Percentiles rank a stretch among this genome's conserved stretches.
Conservation (phyloP, 2,329 filamentous ascomycete species). For the Berkeleyomyces basicola region DNA sequence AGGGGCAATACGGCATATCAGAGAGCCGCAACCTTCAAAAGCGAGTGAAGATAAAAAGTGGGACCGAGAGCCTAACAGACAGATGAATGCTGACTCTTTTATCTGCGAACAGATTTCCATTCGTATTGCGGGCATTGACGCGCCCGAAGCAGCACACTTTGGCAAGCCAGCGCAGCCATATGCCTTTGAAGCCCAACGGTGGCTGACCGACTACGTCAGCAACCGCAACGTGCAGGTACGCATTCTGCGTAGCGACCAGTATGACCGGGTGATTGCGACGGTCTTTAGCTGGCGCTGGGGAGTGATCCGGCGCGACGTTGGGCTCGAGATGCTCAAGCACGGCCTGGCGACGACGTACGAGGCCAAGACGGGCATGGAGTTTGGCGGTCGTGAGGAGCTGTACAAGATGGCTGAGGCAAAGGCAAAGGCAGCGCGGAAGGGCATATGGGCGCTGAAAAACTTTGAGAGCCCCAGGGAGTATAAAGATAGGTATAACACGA, state of each 20-base stretch:
- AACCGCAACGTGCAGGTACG: conserved; percentile 63
- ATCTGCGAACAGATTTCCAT: conserved; percentile 55
- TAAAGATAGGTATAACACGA: conserved; percentile 36
- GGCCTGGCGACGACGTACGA: conserved; percentile 88
- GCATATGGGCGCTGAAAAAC: conserved; percentile 58
- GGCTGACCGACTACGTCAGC: conserved; percentile 58
- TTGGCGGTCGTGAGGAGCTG: conserved; percentile 50
- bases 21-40: not conserved
- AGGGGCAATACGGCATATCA: not conserved
- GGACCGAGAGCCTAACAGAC: not conserved
- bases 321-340: conserved; percentile 70
- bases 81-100: not conserved
- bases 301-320: conserved; percentile 61
- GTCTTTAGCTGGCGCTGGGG: conserved; percentile 57
- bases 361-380: conserved; percentile 77
- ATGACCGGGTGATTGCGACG: conserved; percentile 76
- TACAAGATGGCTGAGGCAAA: conserved; percentile 51
- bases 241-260: conserved; percentile 76
- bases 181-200: conserved; percentile 62
- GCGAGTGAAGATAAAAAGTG: not conserved
- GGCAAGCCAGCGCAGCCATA: conserved; percentile 75
- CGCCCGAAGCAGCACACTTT: conserved; percentile 85
- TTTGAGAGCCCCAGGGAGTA: conserved; percentile 80
- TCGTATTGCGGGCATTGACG: conserved; percentile 81
- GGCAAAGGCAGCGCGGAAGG: conserved; percentile 47